A percentile compares a stretch with the other conserved stretches of the same genome.
Evolutionary conservation across 768 basidiomycete species (phyloP).

Genomic region (Leccinum boreale): DNA sequence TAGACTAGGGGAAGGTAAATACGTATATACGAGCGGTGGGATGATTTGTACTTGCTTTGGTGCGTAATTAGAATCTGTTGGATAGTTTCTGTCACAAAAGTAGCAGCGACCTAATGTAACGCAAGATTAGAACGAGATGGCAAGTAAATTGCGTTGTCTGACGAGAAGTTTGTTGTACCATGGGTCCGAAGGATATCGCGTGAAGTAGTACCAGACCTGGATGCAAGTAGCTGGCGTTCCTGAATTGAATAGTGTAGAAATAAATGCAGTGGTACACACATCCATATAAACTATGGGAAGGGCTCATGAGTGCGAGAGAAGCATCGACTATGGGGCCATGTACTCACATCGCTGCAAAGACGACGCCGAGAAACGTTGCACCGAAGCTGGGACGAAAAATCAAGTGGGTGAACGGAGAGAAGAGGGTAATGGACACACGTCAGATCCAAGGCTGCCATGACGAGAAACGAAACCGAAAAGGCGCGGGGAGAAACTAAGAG

Average conservation of each 20-base stretch:
- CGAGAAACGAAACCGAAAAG: neutral
- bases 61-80: slow-evolving; percentile 56
- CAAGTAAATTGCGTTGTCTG: slow-evolving; percentile 10
- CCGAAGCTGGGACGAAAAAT: slow-evolving; percentile 39
- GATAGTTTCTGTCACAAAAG: slow-evolving; percentile 48
- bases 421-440: slow-evolving; percentile 28
- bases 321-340: neutral
- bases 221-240: slow-evolving; percentile 46
- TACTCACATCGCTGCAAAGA: slow-evolving; percentile 47
- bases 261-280: slow-evolving; percentile 30
- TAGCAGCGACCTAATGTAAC: slow-evolving; percentile 41
- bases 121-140: neutral
- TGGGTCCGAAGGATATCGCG: slow-evolving; percentile 44
- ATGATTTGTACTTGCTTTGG: slow-evolving; percentile 32
- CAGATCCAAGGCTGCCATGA: slow-evolving; percentile 26
- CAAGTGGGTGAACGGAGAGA: neutral
- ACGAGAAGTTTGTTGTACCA: slow-evolving; percentile 50
- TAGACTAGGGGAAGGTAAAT: slow-evolving; percentile 37
- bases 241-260: neutral
- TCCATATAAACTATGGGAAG: slow-evolving; percentile 43
- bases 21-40: neutral
- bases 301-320: slow-evolving; percentile 2
- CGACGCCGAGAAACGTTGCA: slow-evolving; percentile 47
- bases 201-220: slow-evolving; percentile 55
- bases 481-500: neutral